A percentile compares a stretch with the other conserved stretches of the same genome.
phyloP scores from a whole-genome alignment of 2,329 filamentous ascomycete genomes.

The Apiospora hydei region DNA sequence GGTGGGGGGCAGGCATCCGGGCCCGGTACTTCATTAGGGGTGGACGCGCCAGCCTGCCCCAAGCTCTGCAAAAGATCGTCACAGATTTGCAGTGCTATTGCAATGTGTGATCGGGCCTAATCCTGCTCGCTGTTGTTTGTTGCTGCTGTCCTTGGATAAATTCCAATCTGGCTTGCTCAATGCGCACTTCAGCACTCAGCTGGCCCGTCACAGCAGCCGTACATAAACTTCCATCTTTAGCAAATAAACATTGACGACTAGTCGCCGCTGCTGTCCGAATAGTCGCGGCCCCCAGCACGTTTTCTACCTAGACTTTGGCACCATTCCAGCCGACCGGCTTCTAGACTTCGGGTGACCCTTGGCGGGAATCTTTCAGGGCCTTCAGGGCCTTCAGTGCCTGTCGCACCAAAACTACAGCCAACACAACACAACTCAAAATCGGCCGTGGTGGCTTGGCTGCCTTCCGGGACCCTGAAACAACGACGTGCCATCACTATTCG shows the following conservation, averaged over 20 bases:
- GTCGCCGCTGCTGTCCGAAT: background rate
- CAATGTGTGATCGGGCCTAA: conserved; percentile 19
- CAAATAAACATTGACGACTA: background rate
- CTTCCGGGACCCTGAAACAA: background rate
- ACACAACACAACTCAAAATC: conserved; percentile 10
- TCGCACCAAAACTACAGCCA: conserved; percentile 15
- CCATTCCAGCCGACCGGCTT: conserved; percentile 1
- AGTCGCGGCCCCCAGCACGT: background rate
- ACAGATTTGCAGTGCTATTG: conserved; percentile 14
- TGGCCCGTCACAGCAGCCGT: background rate
- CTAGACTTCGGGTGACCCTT: conserved; percentile 8
- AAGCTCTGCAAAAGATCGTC: conserved; percentile 19
- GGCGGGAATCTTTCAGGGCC: conserved; percentile 8
- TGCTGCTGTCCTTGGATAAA: conserved; percentile 2
- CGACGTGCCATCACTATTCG: background rate
- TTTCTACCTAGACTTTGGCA: conserved; percentile 16
- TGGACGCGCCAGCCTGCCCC: conserved; percentile 19
- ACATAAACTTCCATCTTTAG: conserved; percentile 1
- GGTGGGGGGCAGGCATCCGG: conserved; percentile 6
- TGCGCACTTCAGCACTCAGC: background rate
- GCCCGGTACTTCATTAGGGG: conserved; percentile 19
- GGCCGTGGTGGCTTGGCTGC: background rate
- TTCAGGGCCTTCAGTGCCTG: background rate
- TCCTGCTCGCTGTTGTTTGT: background rate
- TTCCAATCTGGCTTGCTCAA: conserved; percentile 20